Evolutionary conservation across 495 filamentous ascomycete species (phyloP).

Genomic region (Xylaria longipes): DNA sequence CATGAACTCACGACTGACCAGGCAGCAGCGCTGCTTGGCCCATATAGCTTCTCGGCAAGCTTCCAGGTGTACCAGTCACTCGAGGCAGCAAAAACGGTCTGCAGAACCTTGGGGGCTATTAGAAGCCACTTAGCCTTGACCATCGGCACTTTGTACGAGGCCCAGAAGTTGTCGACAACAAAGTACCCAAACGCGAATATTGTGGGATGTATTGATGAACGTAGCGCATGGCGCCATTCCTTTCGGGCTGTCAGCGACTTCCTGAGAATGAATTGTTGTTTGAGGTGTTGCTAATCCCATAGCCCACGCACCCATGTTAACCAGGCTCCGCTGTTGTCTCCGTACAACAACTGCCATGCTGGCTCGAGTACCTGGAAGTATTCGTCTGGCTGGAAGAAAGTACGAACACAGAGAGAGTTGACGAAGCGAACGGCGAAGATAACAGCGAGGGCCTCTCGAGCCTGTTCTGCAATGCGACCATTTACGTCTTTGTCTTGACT

Average conservation of each 20-base stretch:
- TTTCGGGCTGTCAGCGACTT: slow-evolving; percentile 47
- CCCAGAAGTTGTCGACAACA: slow-evolving; percentile 51
- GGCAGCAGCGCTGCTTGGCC: slow-evolving; percentile 64
- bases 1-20: slow-evolving; percentile 68
- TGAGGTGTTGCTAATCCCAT: slow-evolving; percentile 1
- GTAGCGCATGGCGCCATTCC: slow-evolving; percentile 93
- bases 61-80: slow-evolving; percentile 92
- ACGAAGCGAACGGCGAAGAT: slow-evolving; percentile 79
- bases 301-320: slow-evolving; percentile 83
- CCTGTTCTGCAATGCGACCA: slow-evolving; percentile 36
- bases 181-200: slow-evolving; percentile 83
- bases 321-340: slow-evolving; percentile 78
- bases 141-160: slow-evolving; percentile 26
- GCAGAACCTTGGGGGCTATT: slow-evolving; percentile 73
- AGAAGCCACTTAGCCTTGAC: slow-evolving; percentile 55
- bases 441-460: slow-evolving; percentile 61
- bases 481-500: slow-evolving; percentile 20
- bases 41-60: slow-evolving; percentile 76
- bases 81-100: slow-evolving; percentile 77
- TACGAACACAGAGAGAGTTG: slow-evolving; percentile 82
- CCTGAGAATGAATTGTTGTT: neutral
- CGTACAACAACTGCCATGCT: slow-evolving; percentile 90
- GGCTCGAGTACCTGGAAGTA: slow-evolving; percentile 97
- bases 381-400: slow-evolving; percentile 99
- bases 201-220: slow-evolving; percentile 89